phyloP scores from a whole-genome alignment of 164 flowering plant genomes.

The Magnolia kwangsiensis region DNA sequence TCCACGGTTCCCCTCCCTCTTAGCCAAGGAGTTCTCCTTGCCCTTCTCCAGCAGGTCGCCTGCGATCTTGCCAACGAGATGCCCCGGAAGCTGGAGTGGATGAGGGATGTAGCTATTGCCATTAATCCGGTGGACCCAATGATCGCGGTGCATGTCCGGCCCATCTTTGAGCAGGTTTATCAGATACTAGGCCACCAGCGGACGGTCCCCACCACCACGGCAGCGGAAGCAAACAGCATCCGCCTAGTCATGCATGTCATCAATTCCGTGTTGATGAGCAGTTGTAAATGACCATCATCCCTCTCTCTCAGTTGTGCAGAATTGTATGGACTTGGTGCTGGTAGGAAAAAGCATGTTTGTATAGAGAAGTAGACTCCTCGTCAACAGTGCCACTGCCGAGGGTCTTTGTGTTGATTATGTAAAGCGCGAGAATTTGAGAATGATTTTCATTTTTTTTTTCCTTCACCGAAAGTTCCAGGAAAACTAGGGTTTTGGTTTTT shows the following conservation, averaged over 20 bases:
- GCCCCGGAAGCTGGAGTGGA: constrained; percentile 69
- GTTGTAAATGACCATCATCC: constrained; percentile 52
- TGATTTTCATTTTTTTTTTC: background rate
- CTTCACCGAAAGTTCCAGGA: background rate
- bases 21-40: constrained; percentile 93
- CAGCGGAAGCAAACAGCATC: constrained; percentile 43
- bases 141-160: constrained; percentile 72
- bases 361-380: background rate
- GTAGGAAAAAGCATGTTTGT: constrained; percentile 1
- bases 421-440: background rate
- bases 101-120: constrained; percentile 68
- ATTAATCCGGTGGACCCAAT: constrained; percentile 67
- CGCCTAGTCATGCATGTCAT: constrained; percentile 81
- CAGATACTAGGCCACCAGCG: constrained; percentile 65
- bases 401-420: background rate
- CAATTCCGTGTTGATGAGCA: constrained; percentile 60
- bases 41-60: constrained; percentile 88
- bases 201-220: constrained; percentile 35
- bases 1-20: constrained; percentile 58
- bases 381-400: background rate
- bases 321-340: background rate
- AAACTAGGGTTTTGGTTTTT: background rate
- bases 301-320: background rate
- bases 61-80: constrained; percentile 74
- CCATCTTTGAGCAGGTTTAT: constrained; percentile 87